Conservation (phyloP, 129 eudicot genomes). For the Logfia minima region DNA sequence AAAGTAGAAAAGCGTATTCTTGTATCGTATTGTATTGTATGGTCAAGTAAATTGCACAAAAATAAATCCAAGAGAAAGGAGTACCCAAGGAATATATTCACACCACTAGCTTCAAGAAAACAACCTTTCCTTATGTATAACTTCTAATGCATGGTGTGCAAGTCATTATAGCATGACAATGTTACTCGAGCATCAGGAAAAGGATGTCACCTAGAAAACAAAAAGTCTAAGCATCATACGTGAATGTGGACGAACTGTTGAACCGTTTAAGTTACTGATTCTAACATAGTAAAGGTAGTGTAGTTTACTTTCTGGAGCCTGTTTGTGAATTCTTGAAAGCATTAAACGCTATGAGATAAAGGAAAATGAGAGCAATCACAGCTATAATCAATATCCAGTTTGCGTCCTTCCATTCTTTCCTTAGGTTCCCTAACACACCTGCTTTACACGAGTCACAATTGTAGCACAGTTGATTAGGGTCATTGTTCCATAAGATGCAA, state of each 20-base stretch:
- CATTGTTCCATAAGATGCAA: constrained; percentile 81
- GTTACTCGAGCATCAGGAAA: constrained; percentile 17
- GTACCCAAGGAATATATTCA: constrained; percentile 33
- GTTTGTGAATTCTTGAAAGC: constrained; percentile 78
- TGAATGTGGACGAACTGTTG: neutral
- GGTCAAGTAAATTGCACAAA: constrained; percentile 29
- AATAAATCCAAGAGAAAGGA: constrained; percentile 12
- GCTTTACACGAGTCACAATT: constrained; percentile 86
- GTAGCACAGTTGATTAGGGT: constrained; percentile 75
- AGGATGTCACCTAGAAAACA: constrained; percentile 2
- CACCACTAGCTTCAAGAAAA: constrained; percentile 28
- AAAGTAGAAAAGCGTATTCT: constrained; percentile 35
- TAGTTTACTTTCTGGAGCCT: constrained; percentile 32
- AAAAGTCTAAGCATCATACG: neutral
- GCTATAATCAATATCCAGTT: constrained; percentile 70
- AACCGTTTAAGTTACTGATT: neutral
- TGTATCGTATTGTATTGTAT: constrained; percentile 35
- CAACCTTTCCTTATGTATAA: constrained; percentile 6
- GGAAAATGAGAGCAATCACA: constrained; percentile 65
- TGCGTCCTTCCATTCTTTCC: constrained; percentile 87
- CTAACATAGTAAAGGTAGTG: neutral
- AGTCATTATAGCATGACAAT: constrained; percentile 23
- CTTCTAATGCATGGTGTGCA: constrained; percentile 13
- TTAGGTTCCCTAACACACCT: constrained; percentile 74
- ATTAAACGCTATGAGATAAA: constrained; percentile 81